A percentile compares a stretch with the other conserved stretches of the same genome.
Conservation (phyloP, 1,284 basidiomycete genomes). For the Cronartium quercuum region DNA sequence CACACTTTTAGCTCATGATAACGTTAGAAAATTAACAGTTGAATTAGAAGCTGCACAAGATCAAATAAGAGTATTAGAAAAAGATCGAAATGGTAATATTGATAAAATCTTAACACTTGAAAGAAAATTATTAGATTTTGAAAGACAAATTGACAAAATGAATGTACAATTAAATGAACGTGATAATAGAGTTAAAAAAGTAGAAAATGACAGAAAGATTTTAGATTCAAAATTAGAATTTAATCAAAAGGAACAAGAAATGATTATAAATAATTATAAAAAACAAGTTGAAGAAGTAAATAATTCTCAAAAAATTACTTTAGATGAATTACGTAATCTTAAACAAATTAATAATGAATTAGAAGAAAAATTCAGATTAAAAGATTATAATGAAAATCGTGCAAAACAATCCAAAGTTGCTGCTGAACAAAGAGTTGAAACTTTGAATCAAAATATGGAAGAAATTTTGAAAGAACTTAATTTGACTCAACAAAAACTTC, state of each 20-base stretch:
- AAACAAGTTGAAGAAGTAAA: not conserved
- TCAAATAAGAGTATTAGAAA: slow-evolving; percentile 12
- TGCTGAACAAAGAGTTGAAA: not conserved
- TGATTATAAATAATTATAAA: not conserved
- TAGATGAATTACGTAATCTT: slow-evolving; percentile 3
- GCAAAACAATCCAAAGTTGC: slow-evolving; percentile 18
- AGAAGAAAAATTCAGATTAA: slow-evolving; percentile 17
- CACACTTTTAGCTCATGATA: slow-evolving; percentile 21
- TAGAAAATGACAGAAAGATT: slow-evolving; percentile 28
- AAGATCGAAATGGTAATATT: not conserved
- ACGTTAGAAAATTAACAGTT: not conserved
- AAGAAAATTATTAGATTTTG: slow-evolving; percentile 18
- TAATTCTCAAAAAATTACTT: not conserved
- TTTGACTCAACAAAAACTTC: not conserved
- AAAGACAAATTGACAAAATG: slow-evolving; percentile 12
- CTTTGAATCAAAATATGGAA: slow-evolving; percentile 5
- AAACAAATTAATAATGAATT: slow-evolving; percentile 14
- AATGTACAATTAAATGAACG: slow-evolving; percentile 25
- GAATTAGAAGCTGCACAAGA: slow-evolving; percentile 13
- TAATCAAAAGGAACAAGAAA: slow-evolving; percentile 8
- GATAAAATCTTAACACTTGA: slow-evolving; percentile 19
- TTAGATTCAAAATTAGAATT: slow-evolving; percentile 14
- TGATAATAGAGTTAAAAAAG: slow-evolving; percentile 15
- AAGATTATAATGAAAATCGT: slow-evolving; percentile 12
- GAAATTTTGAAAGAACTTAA: not conserved